Evolutionary conservation across 2,329 filamentous ascomycete species (phyloP).

Genomic region (Fusarium tjaetaba): DNA sequence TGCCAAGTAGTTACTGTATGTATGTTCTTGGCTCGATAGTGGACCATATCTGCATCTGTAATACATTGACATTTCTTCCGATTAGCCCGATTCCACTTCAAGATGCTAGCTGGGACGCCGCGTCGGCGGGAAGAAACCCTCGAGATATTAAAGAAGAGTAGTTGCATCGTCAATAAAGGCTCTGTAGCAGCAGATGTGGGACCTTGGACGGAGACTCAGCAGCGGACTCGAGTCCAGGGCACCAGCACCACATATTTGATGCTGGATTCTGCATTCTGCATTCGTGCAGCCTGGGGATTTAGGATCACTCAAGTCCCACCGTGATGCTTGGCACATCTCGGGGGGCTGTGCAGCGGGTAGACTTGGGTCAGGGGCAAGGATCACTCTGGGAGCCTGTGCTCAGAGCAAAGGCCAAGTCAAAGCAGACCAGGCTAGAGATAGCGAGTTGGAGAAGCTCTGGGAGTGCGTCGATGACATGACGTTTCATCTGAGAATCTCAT

Average conservation of each 20-base stretch:
- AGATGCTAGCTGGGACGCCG: constrained; percentile 10
- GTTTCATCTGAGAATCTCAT: constrained; percentile 20
- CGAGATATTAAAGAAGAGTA: constrained; percentile 24
- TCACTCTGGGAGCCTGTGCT: constrained; percentile 30
- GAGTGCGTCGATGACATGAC: constrained; percentile 36
- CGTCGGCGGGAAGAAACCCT: constrained; percentile 13
- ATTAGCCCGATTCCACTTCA: constrained; percentile 27
- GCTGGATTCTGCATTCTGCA: constrained; percentile 22
- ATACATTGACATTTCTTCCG: constrained; percentile 24
- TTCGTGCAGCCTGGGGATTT: constrained; percentile 37
- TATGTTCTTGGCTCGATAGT: constrained; percentile 28
- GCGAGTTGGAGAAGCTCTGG: constrained; percentile 27
- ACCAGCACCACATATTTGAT: constrained; percentile 35
- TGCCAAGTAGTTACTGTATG: constrained; percentile 14
- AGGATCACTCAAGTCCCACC: constrained; percentile 34
- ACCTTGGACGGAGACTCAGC: constrained; percentile 19
- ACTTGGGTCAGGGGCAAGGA: constrained; percentile 35
- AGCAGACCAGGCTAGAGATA: constrained; percentile 9
- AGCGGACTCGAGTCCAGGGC: constrained; percentile 32
- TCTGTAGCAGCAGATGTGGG: constrained; percentile 31
- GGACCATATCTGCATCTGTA: constrained; percentile 25
- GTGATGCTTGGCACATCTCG: constrained; percentile 41
- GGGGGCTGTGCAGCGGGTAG: constrained; percentile 46
- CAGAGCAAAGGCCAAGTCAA: constrained; percentile 15
- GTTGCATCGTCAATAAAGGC: constrained; percentile 7